phyloP scores from a whole-genome alignment of 768 basidiomycete species.

The Suillus alpinus region DNA sequence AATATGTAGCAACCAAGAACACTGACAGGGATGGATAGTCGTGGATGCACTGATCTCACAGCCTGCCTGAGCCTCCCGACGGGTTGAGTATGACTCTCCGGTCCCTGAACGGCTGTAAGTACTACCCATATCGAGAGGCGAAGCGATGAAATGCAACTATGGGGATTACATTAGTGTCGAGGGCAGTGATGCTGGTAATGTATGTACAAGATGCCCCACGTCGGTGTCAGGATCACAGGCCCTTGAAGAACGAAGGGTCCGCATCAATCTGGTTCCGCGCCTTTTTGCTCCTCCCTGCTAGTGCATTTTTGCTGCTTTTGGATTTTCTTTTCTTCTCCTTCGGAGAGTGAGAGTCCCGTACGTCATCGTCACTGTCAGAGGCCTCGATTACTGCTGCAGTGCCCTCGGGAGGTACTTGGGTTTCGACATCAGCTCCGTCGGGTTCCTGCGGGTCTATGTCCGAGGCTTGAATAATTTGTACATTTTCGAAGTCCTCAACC shows the following conservation, averaged over 20 bases:
- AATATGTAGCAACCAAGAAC: constrained; percentile 12
- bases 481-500: constrained; percentile 23
- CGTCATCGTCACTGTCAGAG: constrained; percentile 24
- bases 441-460: constrained; percentile 17
- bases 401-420: constrained; percentile 11
- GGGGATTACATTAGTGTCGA: not conserved
- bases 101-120: constrained; percentile 7
- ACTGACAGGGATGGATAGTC: constrained; percentile 24
- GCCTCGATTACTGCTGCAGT: constrained; percentile 13
- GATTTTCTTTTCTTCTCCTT: constrained; percentile 53
- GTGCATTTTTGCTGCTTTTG: constrained; percentile 50
- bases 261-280: constrained; percentile 57
- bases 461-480: constrained; percentile 12
- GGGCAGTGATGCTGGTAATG: not conserved
- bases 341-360: constrained; percentile 26
- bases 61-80: constrained; percentile 1
- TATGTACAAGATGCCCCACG: not conserved
- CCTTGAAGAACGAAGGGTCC: constrained; percentile 66
- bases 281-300: constrained; percentile 52
- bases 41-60: constrained; percentile 24
- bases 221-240: constrained; percentile 36
- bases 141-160: not conserved
- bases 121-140: not conserved
- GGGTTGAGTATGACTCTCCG: not conserved
- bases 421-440: constrained; percentile 15